A percentile compares a stretch with the other conserved stretches of the same genome.
Conservation (phyloP, 2,329 filamentous ascomycete genomes). For the Sporothrix pallida region DNA sequence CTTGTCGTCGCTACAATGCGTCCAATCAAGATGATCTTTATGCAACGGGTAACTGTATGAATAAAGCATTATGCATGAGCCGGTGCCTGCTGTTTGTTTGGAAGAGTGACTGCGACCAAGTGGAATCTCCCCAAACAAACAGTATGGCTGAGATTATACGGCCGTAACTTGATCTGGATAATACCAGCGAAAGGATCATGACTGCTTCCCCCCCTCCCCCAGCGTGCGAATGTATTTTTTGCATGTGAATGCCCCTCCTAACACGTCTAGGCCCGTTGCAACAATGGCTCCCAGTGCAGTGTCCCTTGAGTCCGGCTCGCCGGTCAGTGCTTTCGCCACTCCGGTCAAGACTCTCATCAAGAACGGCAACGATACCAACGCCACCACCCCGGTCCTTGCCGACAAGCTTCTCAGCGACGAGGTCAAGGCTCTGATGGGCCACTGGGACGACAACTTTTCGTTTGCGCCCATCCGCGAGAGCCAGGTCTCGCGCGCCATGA, state of each 20-base stretch:
- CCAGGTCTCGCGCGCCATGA: constrained; percentile 93
- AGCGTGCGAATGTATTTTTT: constrained; percentile 34
- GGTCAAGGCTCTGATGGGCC: constrained; percentile 59
- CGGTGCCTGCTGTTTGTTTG: constrained; percentile 36
- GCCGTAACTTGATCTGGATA: constrained; percentile 47
- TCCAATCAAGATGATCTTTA: constrained; percentile 37
- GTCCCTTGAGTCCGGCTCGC: constrained; percentile 22
- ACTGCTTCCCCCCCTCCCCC: constrained; percentile 69
- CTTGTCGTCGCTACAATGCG: constrained; percentile 30
- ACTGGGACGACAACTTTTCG: constrained; percentile 81
- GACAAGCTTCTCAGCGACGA: constrained; percentile 39
- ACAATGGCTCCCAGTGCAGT: constrained; percentile 79
- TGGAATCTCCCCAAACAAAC: constrained; percentile 4
- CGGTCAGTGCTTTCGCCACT: constrained; percentile 54
- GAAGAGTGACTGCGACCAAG: background rate
- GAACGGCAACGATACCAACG: constrained; percentile 36
- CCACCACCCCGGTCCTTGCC: background rate
- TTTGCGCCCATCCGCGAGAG: constrained; percentile 90
- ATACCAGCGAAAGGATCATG: constrained; percentile 91
- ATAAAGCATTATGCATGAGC: constrained; percentile 38
- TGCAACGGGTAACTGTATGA: constrained; percentile 39
- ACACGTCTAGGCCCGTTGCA: constrained; percentile 38
- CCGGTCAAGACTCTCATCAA: constrained; percentile 53
- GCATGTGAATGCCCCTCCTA: constrained; percentile 37
- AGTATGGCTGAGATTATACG: constrained; percentile 49